Evolutionary conservation across 805 yeast genomes (phyloP), one percentile per base, ranked within the genome.

Genomic region (Danielia reshetovae): DNA sequence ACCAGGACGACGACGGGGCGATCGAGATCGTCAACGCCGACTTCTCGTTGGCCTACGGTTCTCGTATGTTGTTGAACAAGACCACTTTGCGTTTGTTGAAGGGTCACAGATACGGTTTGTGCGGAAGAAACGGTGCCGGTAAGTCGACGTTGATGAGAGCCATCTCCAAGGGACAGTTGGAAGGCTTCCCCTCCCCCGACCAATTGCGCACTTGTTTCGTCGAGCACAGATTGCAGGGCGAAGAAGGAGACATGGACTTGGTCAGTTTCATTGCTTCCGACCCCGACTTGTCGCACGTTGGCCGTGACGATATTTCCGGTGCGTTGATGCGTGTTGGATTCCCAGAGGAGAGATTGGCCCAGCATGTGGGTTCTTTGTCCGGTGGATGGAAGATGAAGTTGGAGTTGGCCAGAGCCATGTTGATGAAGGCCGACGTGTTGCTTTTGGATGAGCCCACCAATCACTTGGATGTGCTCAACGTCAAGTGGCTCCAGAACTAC

Each of bases 371-470:
- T 25, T 85, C 97, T 2, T 70, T 90, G 40, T 86, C 96, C 28
- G 98, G 98, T 64, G 98, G 98, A 62, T 90, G 98, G 98, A 93
- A 93, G 68, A 90, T 90, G 98, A 90, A 90, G 68, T 75, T 90
- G 49, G 97, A 89, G 66, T 73, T 90, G 54, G 98, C 97, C n/a
- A 82, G 97, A 69, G 98, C 97, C 24, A 89, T 90, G 96, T 72
- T 90, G 50, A 85, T 88, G 87, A 87, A 81, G 63, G 98, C 97
- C 23, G 98, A 90, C 65, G 89, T 90, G 36, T 74, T 90, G 54
- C 72, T 90, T 50, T 74, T 90, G 56, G 98, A 90, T 66, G 98
- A 90, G 77, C 98, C 98, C 61, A 90, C 98, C 46, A 90, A 90
- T 69, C 98, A 90, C 70, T 78, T 90, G 75, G 98, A 93, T 70